phyloP scores from a whole-genome alignment of 1,284 basidiomycete species.

The Garcileccinum viscosum region DNA sequence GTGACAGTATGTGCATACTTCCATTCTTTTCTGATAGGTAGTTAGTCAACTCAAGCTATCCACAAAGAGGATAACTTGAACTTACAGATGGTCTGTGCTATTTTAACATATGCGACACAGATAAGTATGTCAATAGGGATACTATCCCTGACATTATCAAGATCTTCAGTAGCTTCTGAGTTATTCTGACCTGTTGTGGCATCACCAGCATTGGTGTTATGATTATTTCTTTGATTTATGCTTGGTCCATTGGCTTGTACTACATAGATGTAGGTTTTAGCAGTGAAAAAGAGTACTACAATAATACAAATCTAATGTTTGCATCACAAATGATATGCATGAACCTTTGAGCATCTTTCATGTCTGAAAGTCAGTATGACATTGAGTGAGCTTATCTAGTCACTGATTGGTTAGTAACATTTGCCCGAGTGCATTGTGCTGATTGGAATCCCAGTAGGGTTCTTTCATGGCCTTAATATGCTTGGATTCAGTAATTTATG shows the following conservation, averaged over 20 bases:
- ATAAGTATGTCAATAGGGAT: not conserved
- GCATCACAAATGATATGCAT: not conserved
- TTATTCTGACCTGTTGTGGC: not conserved
- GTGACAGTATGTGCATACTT: no score
- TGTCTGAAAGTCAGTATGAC: not conserved
- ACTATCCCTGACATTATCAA: not conserved
- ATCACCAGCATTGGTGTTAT: not conserved
- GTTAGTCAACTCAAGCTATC: not conserved
- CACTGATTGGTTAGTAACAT: not conserved
- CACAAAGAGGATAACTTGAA: not conserved
- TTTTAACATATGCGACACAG: not conserved
- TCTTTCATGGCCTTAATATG: not conserved
- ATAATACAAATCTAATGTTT: not conserved
- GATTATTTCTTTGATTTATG: not conserved
- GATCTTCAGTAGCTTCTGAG: not conserved
- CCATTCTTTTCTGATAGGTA: not conserved
- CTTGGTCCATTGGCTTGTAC: not conserved
- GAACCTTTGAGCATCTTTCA: not conserved
- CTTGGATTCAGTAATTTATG: not conserved
- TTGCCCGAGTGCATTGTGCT: not conserved
- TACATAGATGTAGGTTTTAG: not conserved
- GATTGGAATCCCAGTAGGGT: not conserved
- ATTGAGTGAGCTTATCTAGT: not conserved
- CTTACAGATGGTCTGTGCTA: not conserved
- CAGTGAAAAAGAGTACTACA: not conserved